These are phyloP conservation scores for Camellia oleifera DNA, from an alignment of 179 eudicot species.

Conservation along the genomic window DNA sequence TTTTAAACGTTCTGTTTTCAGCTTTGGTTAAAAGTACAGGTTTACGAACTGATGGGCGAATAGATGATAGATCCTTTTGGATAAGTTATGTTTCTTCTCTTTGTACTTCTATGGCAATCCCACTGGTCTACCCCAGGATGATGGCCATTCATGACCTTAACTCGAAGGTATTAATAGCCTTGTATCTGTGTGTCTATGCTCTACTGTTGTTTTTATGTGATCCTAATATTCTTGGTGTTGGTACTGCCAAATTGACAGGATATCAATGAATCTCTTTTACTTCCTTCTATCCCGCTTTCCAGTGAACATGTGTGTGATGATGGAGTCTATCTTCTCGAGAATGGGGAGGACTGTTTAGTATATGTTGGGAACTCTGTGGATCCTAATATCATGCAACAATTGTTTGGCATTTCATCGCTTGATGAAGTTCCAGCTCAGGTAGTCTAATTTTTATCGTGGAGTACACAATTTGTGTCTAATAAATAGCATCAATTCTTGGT, in stretches of 20 bases:
- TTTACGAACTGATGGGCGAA: constrained; percentile 69
- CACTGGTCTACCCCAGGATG: constrained; percentile 89
- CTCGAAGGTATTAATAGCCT: constrained; percentile 46
- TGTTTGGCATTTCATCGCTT: constrained; percentile 66
- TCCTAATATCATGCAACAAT: constrained; percentile 46
- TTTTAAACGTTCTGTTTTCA: not conserved
- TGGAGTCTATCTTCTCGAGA: constrained; percentile 93
- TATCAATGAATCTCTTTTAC: constrained; percentile 55
- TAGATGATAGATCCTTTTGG: constrained; percentile 74
- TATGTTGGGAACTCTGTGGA: constrained; percentile 65
- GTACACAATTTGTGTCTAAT: not conserved
- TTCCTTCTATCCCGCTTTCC: constrained; percentile 68
- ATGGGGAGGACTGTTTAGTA: constrained; percentile 79
- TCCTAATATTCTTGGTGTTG: not conserved
- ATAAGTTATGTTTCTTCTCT: constrained; percentile 51
- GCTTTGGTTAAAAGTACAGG: constrained; percentile 62
- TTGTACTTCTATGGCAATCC: constrained; percentile 71
- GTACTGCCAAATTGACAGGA: constrained; percentile 44
- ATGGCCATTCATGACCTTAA: constrained; percentile 73
- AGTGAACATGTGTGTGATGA: constrained; percentile 69
- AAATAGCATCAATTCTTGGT: not conserved
- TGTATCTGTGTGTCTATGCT: not conserved
- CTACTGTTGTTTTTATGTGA: not conserved
- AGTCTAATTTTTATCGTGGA: constrained; percentile 8
- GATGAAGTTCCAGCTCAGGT: constrained; percentile 86